A percentile compares a stretch with the other conserved stretches of the same genome.
phyloP scores from a whole-genome alignment of 2,329 filamentous ascomycete genomes.

The Ceratocystis albifundus region DNA sequence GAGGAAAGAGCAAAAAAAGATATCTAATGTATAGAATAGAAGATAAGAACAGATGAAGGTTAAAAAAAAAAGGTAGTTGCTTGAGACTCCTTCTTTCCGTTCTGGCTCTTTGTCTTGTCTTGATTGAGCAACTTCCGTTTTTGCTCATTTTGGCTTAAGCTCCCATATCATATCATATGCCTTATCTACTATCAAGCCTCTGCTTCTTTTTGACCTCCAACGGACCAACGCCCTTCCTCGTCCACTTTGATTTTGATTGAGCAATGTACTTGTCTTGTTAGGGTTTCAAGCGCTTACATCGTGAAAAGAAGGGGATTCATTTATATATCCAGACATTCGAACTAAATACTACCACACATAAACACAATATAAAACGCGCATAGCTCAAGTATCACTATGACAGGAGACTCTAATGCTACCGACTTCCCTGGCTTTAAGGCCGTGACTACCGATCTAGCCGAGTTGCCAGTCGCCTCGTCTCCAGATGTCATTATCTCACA shows the following conservation, averaged over 20 bases:
- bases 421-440: background rate
- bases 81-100: background rate
- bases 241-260: background rate
- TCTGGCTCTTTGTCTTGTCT: background rate
- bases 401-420: constrained; percentile 12
- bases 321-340: background rate
- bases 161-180: background rate
- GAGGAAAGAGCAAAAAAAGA: background rate
- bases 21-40: background rate
- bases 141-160: background rate
- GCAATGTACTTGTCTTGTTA: background rate
- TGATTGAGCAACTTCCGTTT: background rate
- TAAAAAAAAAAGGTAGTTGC: background rate
- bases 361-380: background rate
- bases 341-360: background rate
- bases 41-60: background rate
- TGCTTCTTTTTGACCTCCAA: background rate
- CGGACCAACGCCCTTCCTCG: background rate
- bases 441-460: background rate
- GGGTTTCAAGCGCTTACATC: constrained; percentile 15
- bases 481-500: constrained; percentile 37
- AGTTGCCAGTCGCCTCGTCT: constrained; percentile 15
- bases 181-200: background rate
- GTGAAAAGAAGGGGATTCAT: background rate
- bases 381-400: constrained; percentile 7